A percentile compares a stretch with the other conserved stretches of the same genome.
Conservation (phyloP, 306 rosid species). For the Prunus padus region DNA sequence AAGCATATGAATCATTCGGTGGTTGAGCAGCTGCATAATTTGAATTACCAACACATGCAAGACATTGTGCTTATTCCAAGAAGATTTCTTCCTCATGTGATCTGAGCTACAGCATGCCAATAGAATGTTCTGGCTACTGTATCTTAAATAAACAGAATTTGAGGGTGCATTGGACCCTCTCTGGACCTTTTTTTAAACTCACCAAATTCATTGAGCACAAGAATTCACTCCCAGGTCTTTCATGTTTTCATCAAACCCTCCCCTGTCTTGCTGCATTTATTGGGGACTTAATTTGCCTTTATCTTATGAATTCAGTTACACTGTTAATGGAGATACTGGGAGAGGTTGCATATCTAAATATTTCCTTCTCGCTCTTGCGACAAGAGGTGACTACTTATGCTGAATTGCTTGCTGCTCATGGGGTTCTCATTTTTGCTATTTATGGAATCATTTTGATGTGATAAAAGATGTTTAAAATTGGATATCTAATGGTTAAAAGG, state of each 20-base stretch:
- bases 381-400: not conserved
- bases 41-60: slow-evolving; percentile 17
- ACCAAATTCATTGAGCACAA: not conserved
- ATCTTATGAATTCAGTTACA: not conserved
- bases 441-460: not conserved
- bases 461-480: not conserved
- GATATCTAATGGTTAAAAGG: not conserved
- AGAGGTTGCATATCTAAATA: slow-evolving; percentile 12
- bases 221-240: not conserved
- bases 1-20: slow-evolving; percentile 5
- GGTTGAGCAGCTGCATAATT: slow-evolving; percentile 15
- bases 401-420: slow-evolving; percentile 16
- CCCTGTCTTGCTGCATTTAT: slow-evolving; percentile 1
- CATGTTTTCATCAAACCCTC: not conserved
- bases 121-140: not conserved
- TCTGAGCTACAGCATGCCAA: not conserved
- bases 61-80: slow-evolving; percentile 7
- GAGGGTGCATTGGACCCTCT: not conserved
- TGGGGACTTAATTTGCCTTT: not conserved
- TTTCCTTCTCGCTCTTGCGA: not conserved
- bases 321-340: not conserved
- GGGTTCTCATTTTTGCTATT: slow-evolving; percentile 3
- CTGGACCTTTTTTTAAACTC: not conserved
- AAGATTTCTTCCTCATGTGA: slow-evolving; percentile 1
- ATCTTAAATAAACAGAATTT: not conserved